A percentile compares a stretch with the other conserved stretches of the same genome.
These are phyloP conservation scores for Paracamarosporium sp. DNA, from an alignment of 2,329 filamentous ascomycete genomes.

Conservation along the genomic window DNA sequence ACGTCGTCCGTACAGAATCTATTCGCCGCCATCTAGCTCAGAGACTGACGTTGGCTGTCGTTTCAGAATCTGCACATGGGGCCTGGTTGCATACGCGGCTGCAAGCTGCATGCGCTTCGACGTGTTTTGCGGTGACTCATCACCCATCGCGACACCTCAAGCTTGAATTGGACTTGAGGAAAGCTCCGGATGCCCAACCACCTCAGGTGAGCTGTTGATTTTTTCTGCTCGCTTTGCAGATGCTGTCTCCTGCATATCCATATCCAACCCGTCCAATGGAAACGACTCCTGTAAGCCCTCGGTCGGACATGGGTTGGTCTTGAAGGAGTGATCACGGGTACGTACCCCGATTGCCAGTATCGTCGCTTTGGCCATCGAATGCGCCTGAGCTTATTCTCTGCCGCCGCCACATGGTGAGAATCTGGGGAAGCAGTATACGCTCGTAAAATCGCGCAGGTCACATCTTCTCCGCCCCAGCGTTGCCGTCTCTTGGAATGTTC, in stretches of 20 bases:
- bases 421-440: conserved; percentile 15
- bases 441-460: conserved; percentile 34
- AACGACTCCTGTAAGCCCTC: conserved; percentile 16
- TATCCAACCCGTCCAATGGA: conserved; percentile 29
- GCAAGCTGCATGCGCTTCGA: conserved; percentile 37
- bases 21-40: conserved; percentile 26
- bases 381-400: neutral
- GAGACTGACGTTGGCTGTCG: conserved; percentile 26
- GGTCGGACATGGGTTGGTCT: conserved; percentile 14
- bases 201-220: conserved; percentile 7
- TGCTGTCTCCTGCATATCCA: conserved; percentile 22
- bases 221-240: too few relatives aligned
- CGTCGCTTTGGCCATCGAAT: conserved; percentile 10
- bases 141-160: conserved; percentile 27
- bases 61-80: conserved; percentile 40
- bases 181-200: conserved; percentile 7
- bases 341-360: conserved; percentile 12
- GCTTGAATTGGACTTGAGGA: conserved; percentile 9
- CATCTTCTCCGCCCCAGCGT: conserved; percentile 5
- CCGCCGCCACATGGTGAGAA: conserved; percentile 14
- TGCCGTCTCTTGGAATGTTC: conserved; percentile 13
- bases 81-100: conserved; percentile 18
- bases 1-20: conserved; percentile 14
- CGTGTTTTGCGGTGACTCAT: conserved; percentile 45
- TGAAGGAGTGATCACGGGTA: conserved; percentile 27